phyloP scores from a whole-genome alignment of 768 basidiomycete species.

The Hemileccinum impolitum region DNA sequence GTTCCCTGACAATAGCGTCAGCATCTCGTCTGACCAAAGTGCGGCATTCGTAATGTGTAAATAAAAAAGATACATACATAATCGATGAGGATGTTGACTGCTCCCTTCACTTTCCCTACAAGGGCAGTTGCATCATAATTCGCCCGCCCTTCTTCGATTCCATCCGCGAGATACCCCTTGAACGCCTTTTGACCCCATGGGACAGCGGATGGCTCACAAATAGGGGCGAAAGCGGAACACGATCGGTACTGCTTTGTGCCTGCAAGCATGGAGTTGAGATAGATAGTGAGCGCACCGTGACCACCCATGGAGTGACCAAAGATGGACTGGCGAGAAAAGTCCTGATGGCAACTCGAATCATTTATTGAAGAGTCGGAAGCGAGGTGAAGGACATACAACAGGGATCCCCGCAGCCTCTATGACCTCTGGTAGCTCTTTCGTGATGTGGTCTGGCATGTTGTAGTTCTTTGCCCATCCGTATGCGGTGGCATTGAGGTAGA shows the following conservation, averaged over 20 bases:
- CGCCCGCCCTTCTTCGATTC: slow-evolving; percentile 67
- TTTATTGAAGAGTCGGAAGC: background rate
- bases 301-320: slow-evolving; percentile 99
- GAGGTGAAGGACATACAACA: slow-evolving; percentile 49
- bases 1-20: slow-evolving; percentile 52
- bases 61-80: slow-evolving; percentile 50
- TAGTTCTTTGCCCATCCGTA: slow-evolving; percentile 71
- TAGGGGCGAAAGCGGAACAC: slow-evolving; percentile 84
- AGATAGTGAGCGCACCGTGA: slow-evolving; percentile 89
- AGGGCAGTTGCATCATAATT: slow-evolving; percentile 86
- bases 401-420: slow-evolving; percentile 72
- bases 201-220: slow-evolving; percentile 79
- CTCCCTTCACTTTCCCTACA: slow-evolving; percentile 56
- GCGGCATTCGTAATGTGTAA: background rate
- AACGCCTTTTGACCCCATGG: slow-evolving; percentile 96
- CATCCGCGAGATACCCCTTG: slow-evolving; percentile 74
- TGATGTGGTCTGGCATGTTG: slow-evolving; percentile 86
- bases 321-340: slow-evolving; percentile 79
- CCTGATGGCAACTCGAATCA: slow-evolving; percentile 42
- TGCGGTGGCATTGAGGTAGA: slow-evolving; percentile 90
- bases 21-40: background rate
- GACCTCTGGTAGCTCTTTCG: slow-evolving; percentile 78
- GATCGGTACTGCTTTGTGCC: slow-evolving; percentile 72
- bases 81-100: slow-evolving; percentile 81
- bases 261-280: slow-evolving; percentile 60